Evolutionary conservation across 2,329 filamentous ascomycete genomes (phyloP), one percentile per base, ranked within the genome.

Genomic region (Exserohilum rostratum): DNA sequence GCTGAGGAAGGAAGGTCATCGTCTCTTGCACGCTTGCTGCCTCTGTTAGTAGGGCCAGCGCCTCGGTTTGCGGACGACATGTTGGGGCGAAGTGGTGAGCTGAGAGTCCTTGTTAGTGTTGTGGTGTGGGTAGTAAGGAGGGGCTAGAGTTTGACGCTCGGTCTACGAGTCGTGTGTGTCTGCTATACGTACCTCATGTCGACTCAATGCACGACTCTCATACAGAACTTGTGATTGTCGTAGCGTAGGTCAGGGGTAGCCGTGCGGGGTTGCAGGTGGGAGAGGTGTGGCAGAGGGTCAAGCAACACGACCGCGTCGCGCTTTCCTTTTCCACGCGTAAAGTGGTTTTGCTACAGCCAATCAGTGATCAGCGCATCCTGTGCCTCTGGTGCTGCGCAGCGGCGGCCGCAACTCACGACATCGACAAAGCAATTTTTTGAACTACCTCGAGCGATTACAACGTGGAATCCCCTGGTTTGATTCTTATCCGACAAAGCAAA

Each of bases 1-100:
- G 79, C 75, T 15, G 85, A 85, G 25, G 85, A 85, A 37, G 80
- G 79, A 38, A 81, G 70, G 48, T 86, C 87, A 55, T 83, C 82
- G 66, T 89, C 87, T 77, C 87, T 82, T 31, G 82, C 80, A 66
- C 87, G 83, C 76, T 90, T 90, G 60, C 89, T 90, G 57, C 85
- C 81, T 58, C 82, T 77, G 61, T 78, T 82, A 60, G 78, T 67
- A 48, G 77, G 78, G 15, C 77, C 76, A 52, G 83, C 74, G 48
- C 91, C 90, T 65, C 91, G 87, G 77, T 96, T 96, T 67, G 88
- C 91, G 62, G 92, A 93, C 57, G 88, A 87, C 82, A 90, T 89
- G 78, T 87, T 91, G 66, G 87, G 83, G 76, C 89, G 87, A 57
- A 96, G 83, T 73, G 93, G 92, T 75, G 91, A 96, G 81, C 90